phyloP scores from a whole-genome alignment of 2,329 filamentous ascomycete species.

The Cercospora zeina region DNA sequence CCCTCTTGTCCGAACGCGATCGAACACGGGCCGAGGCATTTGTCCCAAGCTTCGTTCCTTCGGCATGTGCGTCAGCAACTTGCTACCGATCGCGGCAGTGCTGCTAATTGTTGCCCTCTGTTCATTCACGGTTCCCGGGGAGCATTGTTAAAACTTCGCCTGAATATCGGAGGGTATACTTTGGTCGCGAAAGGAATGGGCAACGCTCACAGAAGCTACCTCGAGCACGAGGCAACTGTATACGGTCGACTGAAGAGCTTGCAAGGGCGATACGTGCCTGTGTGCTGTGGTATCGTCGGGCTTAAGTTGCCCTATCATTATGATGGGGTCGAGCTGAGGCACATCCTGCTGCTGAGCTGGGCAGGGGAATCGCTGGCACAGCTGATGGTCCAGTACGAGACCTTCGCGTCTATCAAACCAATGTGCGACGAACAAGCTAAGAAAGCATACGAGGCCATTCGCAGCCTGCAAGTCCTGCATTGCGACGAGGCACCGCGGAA shows the following conservation, averaged over 20 bases:
- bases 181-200: conserved; percentile 14
- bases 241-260: conserved; percentile 10
- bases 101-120: background rate
- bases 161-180: background rate
- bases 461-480: conserved; percentile 7
- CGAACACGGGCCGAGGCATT: background rate
- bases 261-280: conserved; percentile 13
- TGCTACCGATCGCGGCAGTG: background rate
- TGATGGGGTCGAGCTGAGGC: conserved; percentile 5
- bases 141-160: background rate
- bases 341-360: conserved; percentile 13
- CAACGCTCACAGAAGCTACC: conserved; percentile 4
- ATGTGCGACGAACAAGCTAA: background rate
- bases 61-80: background rate
- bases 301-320: conserved; percentile 7
- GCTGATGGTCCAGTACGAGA: conserved; percentile 1
- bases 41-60: background rate
- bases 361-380: conserved; percentile 5
- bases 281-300: conserved; percentile 7
- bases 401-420: conserved; percentile 3
- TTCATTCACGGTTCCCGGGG: background rate
- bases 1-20: background rate
- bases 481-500: background rate
- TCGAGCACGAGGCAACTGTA: conserved; percentile 8
- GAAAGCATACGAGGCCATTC: conserved; percentile 10